These are phyloP conservation scores for Xeromyces bisporus DNA, from an alignment of 495 filamentous ascomycete species.

Conservation along the genomic window DNA sequence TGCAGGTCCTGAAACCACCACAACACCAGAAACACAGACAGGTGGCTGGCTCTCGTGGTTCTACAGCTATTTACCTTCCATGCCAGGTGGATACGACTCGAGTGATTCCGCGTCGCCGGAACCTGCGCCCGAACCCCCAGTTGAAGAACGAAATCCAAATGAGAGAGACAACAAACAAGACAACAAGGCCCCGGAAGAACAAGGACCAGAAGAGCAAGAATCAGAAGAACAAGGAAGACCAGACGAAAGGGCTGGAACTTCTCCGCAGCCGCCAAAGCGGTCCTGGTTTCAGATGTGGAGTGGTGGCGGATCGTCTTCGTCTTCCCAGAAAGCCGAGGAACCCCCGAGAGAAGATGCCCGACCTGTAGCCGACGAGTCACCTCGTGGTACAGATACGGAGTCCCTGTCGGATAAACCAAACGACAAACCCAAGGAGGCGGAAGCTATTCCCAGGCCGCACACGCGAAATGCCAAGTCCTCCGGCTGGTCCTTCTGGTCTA, in stretches of 20 bases:
- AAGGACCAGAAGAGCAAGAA: constrained; percentile 10
- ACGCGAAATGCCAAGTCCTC: constrained; percentile 33
- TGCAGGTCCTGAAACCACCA: constrained; percentile 2
- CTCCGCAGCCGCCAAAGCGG: constrained; percentile 16
- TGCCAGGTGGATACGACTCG: constrained; percentile 3
- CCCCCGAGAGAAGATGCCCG: constrained; percentile 9
- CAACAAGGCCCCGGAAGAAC: constrained; percentile 1
- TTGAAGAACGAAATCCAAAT: constrained; percentile 8
- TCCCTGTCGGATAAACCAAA: constrained; percentile 7
- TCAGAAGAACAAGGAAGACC: constrained; percentile 7
- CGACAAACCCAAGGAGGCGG: constrained; percentile 10
- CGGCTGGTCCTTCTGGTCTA: constrained; percentile 78
- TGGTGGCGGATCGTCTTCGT: constrained; percentile 9
- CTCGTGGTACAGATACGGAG: constrained; percentile 2
- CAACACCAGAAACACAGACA: constrained; percentile 17
- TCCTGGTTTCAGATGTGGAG: constrained; percentile 36
- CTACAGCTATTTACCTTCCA: constrained; percentile 11
- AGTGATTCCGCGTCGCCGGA: constrained; percentile 2
- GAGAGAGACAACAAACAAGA: constrained; percentile 7
- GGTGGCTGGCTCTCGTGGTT: constrained; percentile 46
- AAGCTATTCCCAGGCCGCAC: constrained; percentile 22
- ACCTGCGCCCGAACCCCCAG: constrained; percentile 8
- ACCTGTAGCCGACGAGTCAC: constrained; percentile 10
- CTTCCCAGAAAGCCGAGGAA: constrained; percentile 15
- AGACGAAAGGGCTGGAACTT: no score